These are phyloP conservation scores for Pisolithus marmoratus DNA, from an alignment of 768 basidiomycete genomes.

Conservation along the genomic window DNA sequence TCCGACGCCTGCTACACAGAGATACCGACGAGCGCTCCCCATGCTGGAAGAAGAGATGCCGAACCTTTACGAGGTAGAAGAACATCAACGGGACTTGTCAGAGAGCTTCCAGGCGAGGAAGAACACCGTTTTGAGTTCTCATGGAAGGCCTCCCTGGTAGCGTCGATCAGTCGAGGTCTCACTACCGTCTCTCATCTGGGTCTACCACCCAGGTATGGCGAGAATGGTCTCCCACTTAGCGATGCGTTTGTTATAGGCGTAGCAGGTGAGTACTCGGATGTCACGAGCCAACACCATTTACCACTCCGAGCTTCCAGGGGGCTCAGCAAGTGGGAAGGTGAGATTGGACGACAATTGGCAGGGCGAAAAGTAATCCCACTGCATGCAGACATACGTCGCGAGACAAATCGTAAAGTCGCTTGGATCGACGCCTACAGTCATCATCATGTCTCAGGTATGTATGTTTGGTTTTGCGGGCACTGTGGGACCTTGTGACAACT, in stretches of 20 bases:
- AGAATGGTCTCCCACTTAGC: conserved; percentile 61
- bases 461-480: neutral
- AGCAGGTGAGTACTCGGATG: conserved; percentile 49
- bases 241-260: conserved; percentile 84
- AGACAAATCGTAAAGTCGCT: conserved; percentile 73
- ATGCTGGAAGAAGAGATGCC: conserved; percentile 25
- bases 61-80: conserved; percentile 17
- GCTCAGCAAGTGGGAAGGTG: conserved; percentile 86
- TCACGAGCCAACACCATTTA: neutral
- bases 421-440: conserved; percentile 81
- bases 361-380: neutral
- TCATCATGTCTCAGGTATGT: conserved; percentile 82
- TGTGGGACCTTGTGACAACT: neutral
- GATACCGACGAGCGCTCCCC: neutral
- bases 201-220: conserved; percentile 57
- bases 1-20: neutral
- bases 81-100: conserved; percentile 10
- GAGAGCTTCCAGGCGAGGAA: conserved; percentile 38
- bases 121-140: conserved; percentile 76
- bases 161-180: conserved; percentile 2
- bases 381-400: conserved; percentile 73
- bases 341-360: conserved; percentile 7
- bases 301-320: conserved; percentile 40
- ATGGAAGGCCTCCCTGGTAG: conserved; percentile 84
- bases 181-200: conserved; percentile 9